Evolutionary conservation across 192 early-diverging fungal genomes (phyloP).

Genomic region (Ramicandelaber brevisporus): DNA sequence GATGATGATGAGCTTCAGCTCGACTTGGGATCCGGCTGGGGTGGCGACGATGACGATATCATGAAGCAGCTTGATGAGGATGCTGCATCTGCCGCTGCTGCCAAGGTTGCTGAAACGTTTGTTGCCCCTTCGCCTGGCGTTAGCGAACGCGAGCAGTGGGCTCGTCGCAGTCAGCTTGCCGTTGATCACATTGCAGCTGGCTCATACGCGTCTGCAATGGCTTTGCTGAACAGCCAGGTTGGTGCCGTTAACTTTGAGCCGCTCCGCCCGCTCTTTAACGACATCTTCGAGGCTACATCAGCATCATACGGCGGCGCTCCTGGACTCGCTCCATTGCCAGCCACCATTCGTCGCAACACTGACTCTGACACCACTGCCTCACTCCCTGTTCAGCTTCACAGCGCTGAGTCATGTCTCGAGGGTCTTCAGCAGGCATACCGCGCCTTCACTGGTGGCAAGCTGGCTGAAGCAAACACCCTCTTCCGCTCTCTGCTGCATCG

Average conservation of each 20-base stretch:
- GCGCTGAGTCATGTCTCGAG: slow-evolving; percentile 13
- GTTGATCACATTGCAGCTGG: slow-evolving; percentile 90
- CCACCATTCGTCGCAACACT: slow-evolving; percentile 41
- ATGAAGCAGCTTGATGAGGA: slow-evolving; percentile 32
- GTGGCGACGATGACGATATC: slow-evolving; percentile 56
- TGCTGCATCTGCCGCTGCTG: slow-evolving; percentile 18
- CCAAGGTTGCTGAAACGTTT: slow-evolving; percentile 20
- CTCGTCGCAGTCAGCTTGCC: slow-evolving; percentile 61
- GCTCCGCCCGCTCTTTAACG: slow-evolving; percentile 66
- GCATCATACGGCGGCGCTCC: slow-evolving; percentile 31
- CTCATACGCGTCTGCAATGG: slow-evolving; percentile 85
- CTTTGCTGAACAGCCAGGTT: slow-evolving; percentile 74
- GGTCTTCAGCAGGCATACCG: slow-evolving; percentile 71
- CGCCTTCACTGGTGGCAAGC: slow-evolving; percentile 53
- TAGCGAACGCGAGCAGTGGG: slow-evolving; percentile 45
- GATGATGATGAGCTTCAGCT: slow-evolving; percentile 20
- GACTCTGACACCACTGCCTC: slow-evolving; percentile 18
- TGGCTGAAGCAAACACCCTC: slow-evolving; percentile 44
- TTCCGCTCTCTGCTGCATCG: slow-evolving; percentile 59
- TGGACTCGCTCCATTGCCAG: slow-evolving; percentile 25
- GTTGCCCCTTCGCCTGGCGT: slow-evolving; percentile 50
- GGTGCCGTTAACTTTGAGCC: slow-evolving; percentile 83
- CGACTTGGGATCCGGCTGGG: slow-evolving; percentile 61
- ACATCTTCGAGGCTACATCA: slow-evolving; percentile 54
- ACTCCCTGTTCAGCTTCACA: slow-evolving; percentile 12